Conservation (phyloP, 345 rosid genomes). For the Lepidium aucheri region DNA sequence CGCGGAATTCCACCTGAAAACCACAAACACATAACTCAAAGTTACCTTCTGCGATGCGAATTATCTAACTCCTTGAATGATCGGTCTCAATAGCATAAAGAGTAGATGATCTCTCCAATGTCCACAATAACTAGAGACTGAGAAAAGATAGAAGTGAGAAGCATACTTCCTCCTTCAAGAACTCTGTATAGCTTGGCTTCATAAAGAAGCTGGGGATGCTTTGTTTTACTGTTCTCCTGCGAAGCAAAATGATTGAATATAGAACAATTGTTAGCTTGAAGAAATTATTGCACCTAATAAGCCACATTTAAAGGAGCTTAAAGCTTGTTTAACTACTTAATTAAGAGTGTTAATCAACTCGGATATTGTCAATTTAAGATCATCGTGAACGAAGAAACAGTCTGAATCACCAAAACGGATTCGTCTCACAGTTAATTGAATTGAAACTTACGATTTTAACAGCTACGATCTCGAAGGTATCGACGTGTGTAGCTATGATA, state of each 20-base stretch:
- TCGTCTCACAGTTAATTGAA: not conserved
- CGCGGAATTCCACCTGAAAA: conserved; percentile 64
- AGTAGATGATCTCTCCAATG: not conserved
- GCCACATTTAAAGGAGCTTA: not conserved
- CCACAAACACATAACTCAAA: not conserved
- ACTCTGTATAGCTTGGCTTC: conserved; percentile 76
- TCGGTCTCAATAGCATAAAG: not conserved
- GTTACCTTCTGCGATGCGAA: not conserved
- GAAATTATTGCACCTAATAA: not conserved
- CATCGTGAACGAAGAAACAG: not conserved
- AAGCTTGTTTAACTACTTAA: not conserved
- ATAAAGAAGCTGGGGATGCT: conserved; percentile 83
- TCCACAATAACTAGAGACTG: not conserved
- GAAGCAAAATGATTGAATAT: not conserved
- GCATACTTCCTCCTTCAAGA: conserved; percentile 85
- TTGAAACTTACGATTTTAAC: conserved; percentile 78
- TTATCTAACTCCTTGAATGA: not conserved
- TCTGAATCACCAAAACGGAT: not conserved
- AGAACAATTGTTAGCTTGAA: not conserved
- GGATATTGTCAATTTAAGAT: not conserved
- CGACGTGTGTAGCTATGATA: conserved; percentile 72
- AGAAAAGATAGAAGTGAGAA: not conserved
- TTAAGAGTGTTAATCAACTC: not conserved
- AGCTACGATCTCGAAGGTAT: conserved; percentile 87
- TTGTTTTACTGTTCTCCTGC: conserved; percentile 79